A percentile compares a stretch with the other conserved stretches of the same genome.
Conservation (phyloP, 2,329 filamentous ascomycete species). For the Epichloe uncinata region DNA sequence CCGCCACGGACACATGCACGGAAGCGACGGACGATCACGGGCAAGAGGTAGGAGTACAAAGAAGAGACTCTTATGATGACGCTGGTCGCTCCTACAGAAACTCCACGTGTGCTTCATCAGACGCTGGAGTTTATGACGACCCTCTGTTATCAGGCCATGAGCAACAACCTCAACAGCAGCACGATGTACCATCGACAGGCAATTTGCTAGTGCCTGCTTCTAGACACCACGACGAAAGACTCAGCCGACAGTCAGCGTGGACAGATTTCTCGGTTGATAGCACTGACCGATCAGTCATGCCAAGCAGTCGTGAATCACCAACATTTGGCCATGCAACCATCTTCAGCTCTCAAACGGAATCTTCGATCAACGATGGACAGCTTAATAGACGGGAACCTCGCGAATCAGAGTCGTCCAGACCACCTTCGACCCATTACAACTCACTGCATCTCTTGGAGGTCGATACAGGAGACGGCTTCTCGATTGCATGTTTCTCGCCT, state of each 20-base stretch:
- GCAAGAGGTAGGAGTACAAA: conserved; percentile 13
- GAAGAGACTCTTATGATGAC: conserved; percentile 16
- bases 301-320: conserved; percentile 14
- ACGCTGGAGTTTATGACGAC: conserved; percentile 18
- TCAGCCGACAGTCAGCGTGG: conserved; percentile 45
- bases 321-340: conserved; percentile 21
- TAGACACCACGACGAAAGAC: conserved; percentile 30
- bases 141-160: conserved; percentile 14
- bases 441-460: conserved; percentile 34
- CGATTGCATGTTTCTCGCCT: conserved; percentile 31
- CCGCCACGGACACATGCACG: conserved; percentile 22
- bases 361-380: background rate
- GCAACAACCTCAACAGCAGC: conserved; percentile 9
- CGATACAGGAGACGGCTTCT: conserved; percentile 37
- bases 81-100: conserved; percentile 21
- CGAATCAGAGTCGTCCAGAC: conserved; percentile 14
- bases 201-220: conserved; percentile 34
- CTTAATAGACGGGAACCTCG: conserved; percentile 8
- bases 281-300: conserved; percentile 24
- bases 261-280: conserved; percentile 47
- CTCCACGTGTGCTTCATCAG: conserved; percentile 28
- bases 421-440: conserved; percentile 14
- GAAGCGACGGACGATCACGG: conserved; percentile 22
- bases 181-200: conserved; percentile 25
- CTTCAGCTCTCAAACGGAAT: conserved; percentile 13